Percentiles rank a stretch among this genome's conserved stretches.
Evolutionary conservation across 2,329 filamentous ascomycete species (phyloP).

Genomic region (Raffaelea albimanens): DNA sequence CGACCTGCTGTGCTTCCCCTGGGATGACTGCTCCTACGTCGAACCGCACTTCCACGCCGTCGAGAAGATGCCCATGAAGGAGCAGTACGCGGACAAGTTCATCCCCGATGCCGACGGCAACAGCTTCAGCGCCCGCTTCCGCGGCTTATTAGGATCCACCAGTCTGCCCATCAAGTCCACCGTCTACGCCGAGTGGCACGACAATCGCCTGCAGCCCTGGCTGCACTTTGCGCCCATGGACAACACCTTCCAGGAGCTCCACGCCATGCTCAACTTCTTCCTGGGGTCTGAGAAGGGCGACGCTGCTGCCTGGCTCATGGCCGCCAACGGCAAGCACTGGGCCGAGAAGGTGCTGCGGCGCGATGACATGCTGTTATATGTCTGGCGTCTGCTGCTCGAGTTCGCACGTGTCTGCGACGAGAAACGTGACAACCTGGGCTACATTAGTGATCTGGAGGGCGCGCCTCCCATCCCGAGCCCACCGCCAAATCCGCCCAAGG

Average conservation of each 20-base stretch:
- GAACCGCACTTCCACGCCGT: slow-evolving; percentile 24
- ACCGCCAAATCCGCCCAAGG: no score
- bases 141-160: slow-evolving; percentile 53
- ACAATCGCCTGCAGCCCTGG: slow-evolving; percentile 59
- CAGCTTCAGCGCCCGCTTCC: slow-evolving; percentile 53
- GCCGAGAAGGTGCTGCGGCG: slow-evolving; percentile 49
- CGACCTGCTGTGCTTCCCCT: slow-evolving; percentile 26
- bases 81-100: slow-evolving; percentile 51
- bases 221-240: slow-evolving; percentile 65
- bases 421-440: slow-evolving; percentile 32
- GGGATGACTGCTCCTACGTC: slow-evolving; percentile 28
- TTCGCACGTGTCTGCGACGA: slow-evolving; percentile 42
- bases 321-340: slow-evolving; percentile 51
- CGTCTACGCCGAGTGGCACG: slow-evolving; percentile 68
- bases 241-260: slow-evolving; percentile 58
- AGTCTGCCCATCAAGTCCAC: slow-evolving; percentile 62
- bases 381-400: slow-evolving; percentile 51
- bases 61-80: slow-evolving; percentile 29
- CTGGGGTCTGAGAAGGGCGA: slow-evolving; percentile 37
- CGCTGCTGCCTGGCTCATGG: slow-evolving; percentile 48
- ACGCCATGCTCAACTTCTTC: slow-evolving; percentile 57
- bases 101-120: slow-evolving; percentile 65
- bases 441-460: slow-evolving; percentile 29
- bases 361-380: slow-evolving; percentile 59
- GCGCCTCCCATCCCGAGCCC: not conserved